Conservation (phyloP, 371 early-diverging fungal genomes). For the Mortierella sp. region DNA sequence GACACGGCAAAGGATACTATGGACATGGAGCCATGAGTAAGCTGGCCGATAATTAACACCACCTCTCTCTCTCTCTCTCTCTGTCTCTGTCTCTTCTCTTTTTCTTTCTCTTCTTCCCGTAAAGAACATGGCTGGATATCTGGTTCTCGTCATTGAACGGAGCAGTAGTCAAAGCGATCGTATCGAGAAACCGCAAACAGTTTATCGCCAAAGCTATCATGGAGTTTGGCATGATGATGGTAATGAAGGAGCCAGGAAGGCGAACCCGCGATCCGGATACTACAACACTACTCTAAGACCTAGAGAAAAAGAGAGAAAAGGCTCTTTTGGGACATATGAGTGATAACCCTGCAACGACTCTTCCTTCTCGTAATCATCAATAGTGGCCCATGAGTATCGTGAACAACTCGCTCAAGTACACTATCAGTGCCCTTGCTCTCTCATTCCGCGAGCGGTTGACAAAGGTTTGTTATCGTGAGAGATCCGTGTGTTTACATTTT, state of each 20-base stretch:
- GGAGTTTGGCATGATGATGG: constrained; percentile 83
- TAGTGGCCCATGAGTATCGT: constrained; percentile 83
- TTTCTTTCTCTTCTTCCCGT: not conserved
- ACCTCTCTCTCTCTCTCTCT: not conserved
- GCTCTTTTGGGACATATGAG: not conserved
- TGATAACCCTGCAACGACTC: constrained; percentile 6
- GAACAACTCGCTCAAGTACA: constrained; percentile 78
- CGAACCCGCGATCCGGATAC: too few species aligned
- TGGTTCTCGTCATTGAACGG: constrained; percentile 81
- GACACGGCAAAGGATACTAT: not conserved
- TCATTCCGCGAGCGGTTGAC: constrained; percentile 84
- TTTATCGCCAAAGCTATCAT: constrained; percentile 73
- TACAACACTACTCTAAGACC: not conserved
- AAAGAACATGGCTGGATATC: constrained; percentile 79
- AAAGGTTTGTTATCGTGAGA: constrained; percentile 51
- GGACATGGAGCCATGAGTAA: not conserved
- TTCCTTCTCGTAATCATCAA: not conserved
- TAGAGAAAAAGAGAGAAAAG: too few species aligned
- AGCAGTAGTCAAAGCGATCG: constrained; percentile 79
- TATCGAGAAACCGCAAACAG: constrained; percentile 70
- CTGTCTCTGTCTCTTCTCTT: not conserved
- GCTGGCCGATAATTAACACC: too few species aligned
- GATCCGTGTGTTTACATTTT: not conserved
- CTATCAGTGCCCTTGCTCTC: constrained; percentile 76
- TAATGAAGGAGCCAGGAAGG: constrained; percentile 25